phyloP scores from a whole-genome alignment of 2,329 filamentous ascomycete genomes.

The Bertia moriformis region DNA sequence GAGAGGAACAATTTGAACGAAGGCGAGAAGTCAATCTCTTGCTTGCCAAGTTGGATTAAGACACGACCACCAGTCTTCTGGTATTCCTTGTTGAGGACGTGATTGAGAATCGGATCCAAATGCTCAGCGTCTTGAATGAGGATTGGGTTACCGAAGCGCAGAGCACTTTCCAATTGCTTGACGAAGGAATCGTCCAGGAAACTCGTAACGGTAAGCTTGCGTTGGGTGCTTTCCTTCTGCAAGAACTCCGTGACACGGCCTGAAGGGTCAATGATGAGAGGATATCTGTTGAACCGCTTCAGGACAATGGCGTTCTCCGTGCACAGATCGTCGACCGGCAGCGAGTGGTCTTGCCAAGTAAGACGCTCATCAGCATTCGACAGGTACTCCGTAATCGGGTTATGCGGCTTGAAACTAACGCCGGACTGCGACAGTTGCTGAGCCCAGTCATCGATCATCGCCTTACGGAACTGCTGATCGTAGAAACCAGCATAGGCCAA shows the following conservation, averaged over 20 bases:
- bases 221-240: slow-evolving; percentile 84
- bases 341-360: slow-evolving; percentile 81
- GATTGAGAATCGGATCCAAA: slow-evolving; percentile 90
- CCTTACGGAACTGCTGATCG: slow-evolving; percentile 93
- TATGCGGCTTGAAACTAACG: slow-evolving; percentile 81
- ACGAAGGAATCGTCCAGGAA: slow-evolving; percentile 97
- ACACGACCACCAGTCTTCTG: slow-evolving; percentile 97
- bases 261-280: slow-evolving; percentile 94
- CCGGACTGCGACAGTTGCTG: slow-evolving; percentile 88
- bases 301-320: slow-evolving; percentile 97
- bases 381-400: slow-evolving; percentile 88
- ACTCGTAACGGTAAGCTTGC: slow-evolving; percentile 87
- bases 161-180: slow-evolving; percentile 89
- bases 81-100: slow-evolving; percentile 98
- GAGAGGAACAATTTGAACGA: slow-evolving; percentile 91
- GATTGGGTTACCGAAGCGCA: slow-evolving; percentile 96
- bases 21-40: slow-evolving; percentile 97
- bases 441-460: slow-evolving; percentile 95
- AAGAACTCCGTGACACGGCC: slow-evolving; percentile 89
- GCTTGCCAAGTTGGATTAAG: slow-evolving; percentile 92
- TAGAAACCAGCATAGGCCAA: slow-evolving; percentile 93
- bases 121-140: slow-evolving; percentile 97
- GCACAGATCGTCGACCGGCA: slow-evolving; percentile 93
- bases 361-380: slow-evolving; percentile 92
- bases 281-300: slow-evolving; percentile 95